Base-by-base conservation (phyloP, 1,284 basidiomycete species). In the Lignosus rhinocerotis region DNA sequence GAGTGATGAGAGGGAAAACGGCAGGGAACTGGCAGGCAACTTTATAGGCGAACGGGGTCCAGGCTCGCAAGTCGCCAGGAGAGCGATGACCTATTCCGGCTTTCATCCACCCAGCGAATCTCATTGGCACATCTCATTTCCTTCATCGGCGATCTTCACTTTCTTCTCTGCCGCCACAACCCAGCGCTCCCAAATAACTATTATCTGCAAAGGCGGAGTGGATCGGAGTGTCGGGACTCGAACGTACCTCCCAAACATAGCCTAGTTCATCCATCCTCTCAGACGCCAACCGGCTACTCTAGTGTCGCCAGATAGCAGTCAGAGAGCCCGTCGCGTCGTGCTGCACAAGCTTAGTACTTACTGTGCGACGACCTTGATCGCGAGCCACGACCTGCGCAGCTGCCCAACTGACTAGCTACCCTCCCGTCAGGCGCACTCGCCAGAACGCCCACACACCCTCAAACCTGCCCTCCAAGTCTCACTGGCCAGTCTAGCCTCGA, bases 11-110 rank as follows among this genome's bases (percentile, higher is more conserved):
- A 51, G 65, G 61, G 54, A 54, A 50, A 54, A 32, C 39, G 47
- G 43, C 52, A 47, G 39, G 60, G 25, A 44, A 54, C 51, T 43
- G 63, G 48, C 53, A 45, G 53, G 25, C 51, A 63, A 58, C 67
- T 72, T 71, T 72, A 72, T 72, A 72, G 47, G 64, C 60, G 60
- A 41, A 53, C 44, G 25, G 58, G 67, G 67, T 51, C 67, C 53
- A 59, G 65, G 53, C 59, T 62, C 38, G 50, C 45, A 21, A 55
- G 50, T 62, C 38, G 50, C 45, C 30, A 55, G 50, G 25, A 57
- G 58, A 55, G 58, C 58, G 54, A 64, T 48, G 60, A 59, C 60
- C 59, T 63, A 63, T 62, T 65, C 62, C 62, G 67, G 63, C 61
- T 60, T 52, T 61, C 64, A 61, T 56, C 63, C 56, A 60, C n/a